Conservation (phyloP, 352 stramenopile genomes). For the Phytophthora palmivora region DNA sequence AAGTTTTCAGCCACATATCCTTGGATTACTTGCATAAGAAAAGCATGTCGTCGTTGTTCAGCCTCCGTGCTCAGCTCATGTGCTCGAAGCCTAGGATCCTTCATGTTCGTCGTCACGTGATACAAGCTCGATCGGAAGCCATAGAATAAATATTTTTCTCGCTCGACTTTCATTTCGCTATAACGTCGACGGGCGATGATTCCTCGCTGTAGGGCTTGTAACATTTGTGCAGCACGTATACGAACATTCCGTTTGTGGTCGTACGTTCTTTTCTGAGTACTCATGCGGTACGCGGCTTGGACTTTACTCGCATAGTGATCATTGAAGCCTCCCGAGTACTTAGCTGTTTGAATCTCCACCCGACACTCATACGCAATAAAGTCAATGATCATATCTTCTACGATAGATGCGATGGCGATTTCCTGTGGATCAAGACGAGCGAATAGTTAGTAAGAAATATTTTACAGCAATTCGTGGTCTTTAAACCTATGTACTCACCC, state of each 20-base stretch:
- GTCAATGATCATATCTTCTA: conserved; percentile 68
- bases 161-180: conserved; percentile 61
- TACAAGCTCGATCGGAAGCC: conserved; percentile 72
- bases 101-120: conserved; percentile 39
- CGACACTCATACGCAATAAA: conserved; percentile 66
- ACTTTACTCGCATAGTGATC: conserved; percentile 79
- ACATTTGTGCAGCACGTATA: conserved; percentile 57
- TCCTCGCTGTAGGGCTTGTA: conserved; percentile 75
- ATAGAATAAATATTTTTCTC: conserved; percentile 65
- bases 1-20: conserved; percentile 57
- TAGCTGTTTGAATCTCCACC: conserved; percentile 58
- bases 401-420: conserved; percentile 53
- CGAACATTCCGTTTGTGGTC: conserved; percentile 49
- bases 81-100: conserved; percentile 52
- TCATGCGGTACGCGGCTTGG: conserved; percentile 77
- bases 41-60: conserved; percentile 55
- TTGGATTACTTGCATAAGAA: conserved; percentile 77
- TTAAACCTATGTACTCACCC: conserved; percentile 17
- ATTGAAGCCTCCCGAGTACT: conserved; percentile 64
- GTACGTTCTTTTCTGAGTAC: conserved; percentile 65
- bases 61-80: conserved; percentile 43
- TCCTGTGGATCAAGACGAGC: conserved; percentile 33
- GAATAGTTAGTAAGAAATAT: conserved; percentile 1
- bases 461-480: not conserved
- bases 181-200: conserved; percentile 63